Evolutionary conservation across 495 filamentous ascomycete genomes (phyloP).

Genomic region (Schizothecium vesticola): DNA sequence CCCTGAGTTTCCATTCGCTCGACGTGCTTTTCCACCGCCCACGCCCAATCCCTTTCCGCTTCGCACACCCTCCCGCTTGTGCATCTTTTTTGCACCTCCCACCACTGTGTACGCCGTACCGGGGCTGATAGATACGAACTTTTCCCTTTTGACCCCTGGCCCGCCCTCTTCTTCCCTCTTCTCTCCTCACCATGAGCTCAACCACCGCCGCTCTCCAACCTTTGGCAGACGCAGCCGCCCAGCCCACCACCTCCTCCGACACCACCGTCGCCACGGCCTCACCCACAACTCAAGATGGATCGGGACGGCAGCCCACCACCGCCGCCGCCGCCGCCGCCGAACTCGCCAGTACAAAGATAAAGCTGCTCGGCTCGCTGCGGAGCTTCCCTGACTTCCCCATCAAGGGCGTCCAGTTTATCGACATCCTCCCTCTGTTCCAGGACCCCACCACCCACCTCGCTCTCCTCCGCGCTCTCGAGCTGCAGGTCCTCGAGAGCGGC

Average conservation of each 20-base stretch:
- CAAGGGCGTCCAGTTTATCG: conserved; percentile 93
- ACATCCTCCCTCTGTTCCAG: conserved; percentile 96
- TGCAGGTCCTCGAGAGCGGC: conserved; percentile 60
- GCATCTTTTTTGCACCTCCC: conserved; percentile 14
- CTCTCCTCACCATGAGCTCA: conserved; percentile 56
- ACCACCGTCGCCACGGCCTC: conserved; percentile 32
- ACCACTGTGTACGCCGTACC: background rate
- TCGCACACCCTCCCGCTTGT: conserved; percentile 29
- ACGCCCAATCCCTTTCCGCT: conserved; percentile 23
- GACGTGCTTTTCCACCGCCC: conserved; percentile 20
- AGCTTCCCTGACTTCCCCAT: conserved; percentile 93
- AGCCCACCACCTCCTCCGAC: conserved; percentile 17
- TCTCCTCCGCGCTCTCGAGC: conserved; percentile 79
- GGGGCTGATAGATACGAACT: conserved; percentile 23
- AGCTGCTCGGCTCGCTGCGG: conserved; percentile 44
- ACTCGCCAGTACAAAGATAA: conserved; percentile 93
- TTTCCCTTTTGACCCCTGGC: conserved; percentile 27
- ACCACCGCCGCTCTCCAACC: conserved; percentile 30
- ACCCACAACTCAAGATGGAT: conserved; percentile 44
- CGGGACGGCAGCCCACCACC: conserved; percentile 53
- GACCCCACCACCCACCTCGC: conserved; percentile 65
- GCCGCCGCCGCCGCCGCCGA: conserved; percentile 71
- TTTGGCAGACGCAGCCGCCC: conserved; percentile 17
- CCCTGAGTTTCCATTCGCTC: conserved; percentile 20
- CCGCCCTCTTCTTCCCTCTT: conserved; percentile 16